Percentiles rank a stretch among this genome's conserved stretches.
Conservation (phyloP, 2,329 filamentous ascomycete genomes). For the Alternaria triticimaculans region DNA sequence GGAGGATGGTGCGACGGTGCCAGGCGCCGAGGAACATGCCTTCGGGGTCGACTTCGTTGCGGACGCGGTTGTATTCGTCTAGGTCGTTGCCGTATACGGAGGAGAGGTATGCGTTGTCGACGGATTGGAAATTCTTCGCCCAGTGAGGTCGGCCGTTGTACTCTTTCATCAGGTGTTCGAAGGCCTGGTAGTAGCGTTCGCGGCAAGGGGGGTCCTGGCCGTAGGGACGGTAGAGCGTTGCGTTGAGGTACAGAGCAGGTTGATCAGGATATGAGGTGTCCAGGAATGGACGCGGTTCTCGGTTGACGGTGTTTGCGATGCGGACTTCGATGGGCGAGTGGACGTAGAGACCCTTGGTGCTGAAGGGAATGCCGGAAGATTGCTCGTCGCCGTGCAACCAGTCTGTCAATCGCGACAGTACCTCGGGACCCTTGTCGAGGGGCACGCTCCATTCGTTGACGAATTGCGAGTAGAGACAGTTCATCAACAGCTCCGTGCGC, state of each 20-base stretch:
- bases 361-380: slow-evolving; percentile 76
- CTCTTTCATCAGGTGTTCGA: slow-evolving; percentile 89
- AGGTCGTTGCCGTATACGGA: slow-evolving; percentile 73
- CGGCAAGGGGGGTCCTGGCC: slow-evolving; percentile 76
- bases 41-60: slow-evolving; percentile 75
- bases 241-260: slow-evolving; percentile 86
- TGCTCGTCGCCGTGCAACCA: slow-evolving; percentile 84
- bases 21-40: slow-evolving; percentile 91
- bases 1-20: slow-evolving; percentile 69
- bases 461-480: slow-evolving; percentile 97
- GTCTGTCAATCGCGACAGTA: slow-evolving; percentile 78
- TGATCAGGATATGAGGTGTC: slow-evolving; percentile 73
- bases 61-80: slow-evolving; percentile 69
- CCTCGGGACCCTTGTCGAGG: slow-evolving; percentile 83
- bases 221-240: slow-evolving; percentile 87
- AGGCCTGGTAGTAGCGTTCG: slow-evolving; percentile 82
- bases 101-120: slow-evolving; percentile 66
- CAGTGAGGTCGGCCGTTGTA: slow-evolving; percentile 84
- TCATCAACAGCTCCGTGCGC: slow-evolving; percentile 85
- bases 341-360: slow-evolving; percentile 78
- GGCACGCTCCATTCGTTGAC: slow-evolving; percentile 99
- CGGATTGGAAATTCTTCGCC: slow-evolving; percentile 84
- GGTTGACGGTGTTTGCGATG: slow-evolving; percentile 71
- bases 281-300: slow-evolving; percentile 66
- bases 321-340: slow-evolving; percentile 94